Evolutionary conservation across 2,329 filamentous ascomycete species (phyloP).

Genomic region (Atkinsonella hypoxylon): DNA sequence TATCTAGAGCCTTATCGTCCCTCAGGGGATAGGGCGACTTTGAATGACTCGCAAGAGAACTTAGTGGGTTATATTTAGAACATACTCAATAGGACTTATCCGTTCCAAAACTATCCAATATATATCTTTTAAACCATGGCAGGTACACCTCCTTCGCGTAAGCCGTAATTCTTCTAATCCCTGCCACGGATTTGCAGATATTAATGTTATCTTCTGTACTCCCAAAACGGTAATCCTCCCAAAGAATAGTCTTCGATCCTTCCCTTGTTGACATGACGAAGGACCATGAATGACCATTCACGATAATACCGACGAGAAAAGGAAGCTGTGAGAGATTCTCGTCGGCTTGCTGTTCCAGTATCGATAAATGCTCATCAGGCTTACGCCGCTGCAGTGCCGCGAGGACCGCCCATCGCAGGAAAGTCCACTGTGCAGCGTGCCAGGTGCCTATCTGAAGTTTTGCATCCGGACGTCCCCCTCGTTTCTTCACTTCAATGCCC

Average conservation of each 20-base stretch:
- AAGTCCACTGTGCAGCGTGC: constrained; percentile 4
- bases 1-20: too few relatives aligned
- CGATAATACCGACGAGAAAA: not conserved
- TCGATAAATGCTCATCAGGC: not conserved
- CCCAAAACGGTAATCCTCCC: constrained; percentile 3
- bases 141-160: constrained; percentile 5
- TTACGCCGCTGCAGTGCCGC: not conserved
- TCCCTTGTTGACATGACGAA: not conserved
- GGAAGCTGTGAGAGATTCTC: not conserved
- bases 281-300: not conserved
- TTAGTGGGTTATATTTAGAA: not conserved
- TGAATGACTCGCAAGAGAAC: too few relatives aligned
- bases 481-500: constrained; percentile 5
- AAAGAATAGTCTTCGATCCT: constrained; percentile 1
- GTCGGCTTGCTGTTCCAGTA: not conserved
- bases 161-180: constrained; percentile 1
- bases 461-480: not conserved
- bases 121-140: constrained; percentile 5
- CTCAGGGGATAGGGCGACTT: too few relatives aligned
- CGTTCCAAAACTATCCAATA: not conserved
- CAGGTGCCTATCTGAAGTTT: constrained; percentile 6
- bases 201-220: not conserved
- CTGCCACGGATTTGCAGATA: not conserved
- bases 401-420: constrained; percentile 2
- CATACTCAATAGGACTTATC: not conserved